phyloP scores from a whole-genome alignment of 345 rosid species.

The Brassica carinata region DNA sequence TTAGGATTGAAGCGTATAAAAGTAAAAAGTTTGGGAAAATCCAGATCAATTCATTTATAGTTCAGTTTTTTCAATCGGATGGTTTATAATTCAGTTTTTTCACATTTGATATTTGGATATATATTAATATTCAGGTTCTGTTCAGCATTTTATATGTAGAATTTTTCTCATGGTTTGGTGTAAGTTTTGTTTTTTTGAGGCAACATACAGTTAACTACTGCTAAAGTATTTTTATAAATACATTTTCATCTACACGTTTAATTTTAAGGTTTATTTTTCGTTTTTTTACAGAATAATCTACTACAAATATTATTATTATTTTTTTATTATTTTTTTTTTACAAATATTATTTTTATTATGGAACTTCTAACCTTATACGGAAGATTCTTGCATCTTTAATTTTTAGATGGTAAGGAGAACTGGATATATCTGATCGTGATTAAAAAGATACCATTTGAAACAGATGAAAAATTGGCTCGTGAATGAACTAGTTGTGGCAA shows the following conservation, averaged over 20 bases:
- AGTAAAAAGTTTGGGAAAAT: conserved; percentile 7
- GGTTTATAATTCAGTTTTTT: background rate
- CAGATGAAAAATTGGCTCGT: background rate
- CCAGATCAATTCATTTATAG: conserved; percentile 7
- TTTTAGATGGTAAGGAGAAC: background rate
- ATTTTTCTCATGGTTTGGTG: background rate
- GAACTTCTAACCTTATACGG: background rate
- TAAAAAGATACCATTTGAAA: conserved; percentile 1
- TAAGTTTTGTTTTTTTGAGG: background rate
- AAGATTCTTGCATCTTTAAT: background rate
- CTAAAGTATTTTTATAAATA: background rate
- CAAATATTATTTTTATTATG: background rate
- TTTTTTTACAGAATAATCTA: background rate
- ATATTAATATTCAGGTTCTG: background rate
- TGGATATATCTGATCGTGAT: background rate
- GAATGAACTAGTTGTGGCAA: background rate
- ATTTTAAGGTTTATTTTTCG: background rate
- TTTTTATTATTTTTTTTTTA: background rate
- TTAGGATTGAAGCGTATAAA: background rate
- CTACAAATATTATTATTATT: background rate
- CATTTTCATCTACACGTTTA: background rate
- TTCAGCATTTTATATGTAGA: background rate
- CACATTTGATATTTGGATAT: background rate
- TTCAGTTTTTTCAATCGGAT: background rate
- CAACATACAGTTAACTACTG: background rate